Base-by-base conservation (phyloP, 352 stramenopile genomes). In the Globisporangium echinulatum region DNA sequence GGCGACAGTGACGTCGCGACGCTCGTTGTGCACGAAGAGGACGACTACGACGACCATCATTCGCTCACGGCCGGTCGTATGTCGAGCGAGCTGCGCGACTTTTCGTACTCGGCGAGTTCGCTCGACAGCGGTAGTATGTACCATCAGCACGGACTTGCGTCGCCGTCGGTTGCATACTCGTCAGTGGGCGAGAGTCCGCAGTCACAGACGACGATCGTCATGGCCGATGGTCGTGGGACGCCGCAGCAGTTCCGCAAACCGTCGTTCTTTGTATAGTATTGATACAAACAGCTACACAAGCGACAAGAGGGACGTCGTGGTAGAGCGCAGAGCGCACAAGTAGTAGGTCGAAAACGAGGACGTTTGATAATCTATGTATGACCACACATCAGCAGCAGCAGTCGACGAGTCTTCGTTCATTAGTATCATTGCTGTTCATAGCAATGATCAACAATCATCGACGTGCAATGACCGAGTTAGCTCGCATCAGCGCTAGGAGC, bases 111-210 rank as follows among this genome's bases (percentile, higher is more conserved):
- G 42, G 74, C 66, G 43, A 72, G 57, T 52, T 87, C 77, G 33
- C 37, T 79, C 25, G 67, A 72, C 49, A 72, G 59, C 42, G 68
- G 68, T 15, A 63, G 75, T 25, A 59, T 80, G 36, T 75, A 71
- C 53, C 63, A 55, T 6, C 70, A 67, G 42, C 83, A 73, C 3
- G 69, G 66, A 9, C 75, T 67, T 0, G 76, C 67, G 4, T 86
- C 77, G 19, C 71, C 80, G 37, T 87, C 71, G 39, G 74, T 79
- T 15, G 74, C 72, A 49, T 90, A 90, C 62, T 78, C 78, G 49
- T 88, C 80, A 13, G 78, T 85, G 38, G 72, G 69, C 61, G 69
- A 83, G 67, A 88, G 77, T 60, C 80, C 76, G 39, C 56, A 76
- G 40, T 77, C 72, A 4, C 42, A 59, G n/a, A 39, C 51, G 4